These are phyloP conservation scores for Acacia acuminata DNA, from an alignment of 306 rosid species.

Conservation along the genomic window DNA sequence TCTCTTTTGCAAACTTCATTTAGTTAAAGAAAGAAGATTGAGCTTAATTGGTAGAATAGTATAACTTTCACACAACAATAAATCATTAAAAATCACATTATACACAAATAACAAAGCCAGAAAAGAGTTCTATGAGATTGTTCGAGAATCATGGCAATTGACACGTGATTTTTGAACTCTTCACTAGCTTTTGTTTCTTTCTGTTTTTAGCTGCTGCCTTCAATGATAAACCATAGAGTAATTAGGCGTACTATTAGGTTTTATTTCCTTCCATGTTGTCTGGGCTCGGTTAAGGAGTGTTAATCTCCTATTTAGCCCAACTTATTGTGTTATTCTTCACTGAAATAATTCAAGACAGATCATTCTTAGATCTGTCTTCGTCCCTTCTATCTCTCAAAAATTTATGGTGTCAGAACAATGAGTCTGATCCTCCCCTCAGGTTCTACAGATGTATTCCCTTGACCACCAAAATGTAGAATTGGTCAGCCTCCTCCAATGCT, in stretches of 20 bases:
- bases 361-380: neutral
- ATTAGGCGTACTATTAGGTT: too few relatives aligned
- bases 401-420: neutral
- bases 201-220: neutral
- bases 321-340: neutral
- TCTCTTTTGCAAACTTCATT: constrained; percentile 64
- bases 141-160: neutral
- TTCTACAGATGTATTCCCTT: neutral
- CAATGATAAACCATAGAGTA: neutral
- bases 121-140: neutral
- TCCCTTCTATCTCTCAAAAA: neutral
- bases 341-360: neutral
- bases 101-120: neutral
- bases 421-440: neutral
- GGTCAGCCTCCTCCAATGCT: neutral
- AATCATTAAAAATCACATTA: neutral
- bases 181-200: neutral
- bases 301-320: neutral
- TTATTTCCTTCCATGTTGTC: neutral
- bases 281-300: neutral
- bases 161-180: neutral
- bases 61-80: neutral
- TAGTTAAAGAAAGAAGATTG: neutral
- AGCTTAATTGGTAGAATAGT: neutral
- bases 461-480: neutral